phyloP scores from a whole-genome alignment of 2,329 filamentous ascomycete species.

The Venturia pyrina region DNA sequence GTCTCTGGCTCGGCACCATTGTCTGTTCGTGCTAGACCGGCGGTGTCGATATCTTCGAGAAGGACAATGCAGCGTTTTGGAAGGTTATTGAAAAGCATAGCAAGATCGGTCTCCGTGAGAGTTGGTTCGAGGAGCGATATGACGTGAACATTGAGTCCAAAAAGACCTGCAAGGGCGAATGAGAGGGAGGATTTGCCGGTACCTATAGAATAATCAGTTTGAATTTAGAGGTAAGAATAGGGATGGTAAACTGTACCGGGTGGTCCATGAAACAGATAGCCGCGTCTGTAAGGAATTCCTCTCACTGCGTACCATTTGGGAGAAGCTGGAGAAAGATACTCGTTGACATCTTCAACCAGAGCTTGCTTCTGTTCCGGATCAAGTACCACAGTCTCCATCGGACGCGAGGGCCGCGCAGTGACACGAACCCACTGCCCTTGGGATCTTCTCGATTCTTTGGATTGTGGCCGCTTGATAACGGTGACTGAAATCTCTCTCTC shows the following conservation, averaged over 20 bases:
- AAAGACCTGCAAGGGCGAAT: slow-evolving; percentile 36
- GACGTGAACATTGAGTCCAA: slow-evolving; percentile 36
- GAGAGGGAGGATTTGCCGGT: slow-evolving; percentile 57
- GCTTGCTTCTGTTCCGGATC: slow-evolving; percentile 55
- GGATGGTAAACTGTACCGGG: neutral
- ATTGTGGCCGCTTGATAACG: slow-evolving; percentile 35
- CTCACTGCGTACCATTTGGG: slow-evolving; percentile 74
- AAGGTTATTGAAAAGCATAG: slow-evolving; percentile 49
- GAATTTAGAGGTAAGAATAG: slow-evolving; percentile 54
- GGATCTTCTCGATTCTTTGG: slow-evolving; percentile 28
- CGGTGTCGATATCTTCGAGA: slow-evolving; percentile 67
- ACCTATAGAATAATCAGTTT: slow-evolving; percentile 34
- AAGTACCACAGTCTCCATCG: slow-evolving; percentile 67
- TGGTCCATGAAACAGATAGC: slow-evolving; percentile 76
- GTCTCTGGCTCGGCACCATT: slow-evolving; percentile 18
- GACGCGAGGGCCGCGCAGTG: slow-evolving; percentile 52
- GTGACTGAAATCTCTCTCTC: slow-evolving; percentile 34
- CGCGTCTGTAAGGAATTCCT: slow-evolving; percentile 76
- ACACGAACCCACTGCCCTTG: slow-evolving; percentile 32
- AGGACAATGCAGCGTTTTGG: slow-evolving; percentile 65
- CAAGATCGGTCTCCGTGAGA: slow-evolving; percentile 57
- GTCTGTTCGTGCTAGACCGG: slow-evolving; percentile 34
- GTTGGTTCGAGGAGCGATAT: slow-evolving; percentile 53
- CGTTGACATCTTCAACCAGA: slow-evolving; percentile 63
- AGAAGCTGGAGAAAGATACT: slow-evolving; percentile 63